Conservation (phyloP, 1,284 basidiomycete genomes). For the Leccinum pachyderme region DNA sequence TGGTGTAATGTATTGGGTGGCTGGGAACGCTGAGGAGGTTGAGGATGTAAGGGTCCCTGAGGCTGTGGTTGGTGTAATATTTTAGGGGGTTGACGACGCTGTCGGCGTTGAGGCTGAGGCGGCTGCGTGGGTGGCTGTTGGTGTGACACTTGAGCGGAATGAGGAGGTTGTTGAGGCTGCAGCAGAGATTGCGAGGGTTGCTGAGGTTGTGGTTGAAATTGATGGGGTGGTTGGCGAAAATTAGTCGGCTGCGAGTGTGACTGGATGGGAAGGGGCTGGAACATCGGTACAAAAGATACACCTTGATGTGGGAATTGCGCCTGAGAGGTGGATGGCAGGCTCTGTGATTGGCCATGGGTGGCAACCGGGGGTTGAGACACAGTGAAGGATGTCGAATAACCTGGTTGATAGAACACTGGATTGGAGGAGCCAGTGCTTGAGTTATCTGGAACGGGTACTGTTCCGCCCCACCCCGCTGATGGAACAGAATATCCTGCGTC, state of each 20-base stretch:
- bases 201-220: conserved; percentile 3
- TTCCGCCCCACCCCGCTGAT: not conserved
- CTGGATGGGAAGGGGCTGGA: not conserved
- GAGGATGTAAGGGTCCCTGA: not conserved
- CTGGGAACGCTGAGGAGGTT: not conserved
- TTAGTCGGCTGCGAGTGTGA: not conserved
- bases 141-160: not conserved
- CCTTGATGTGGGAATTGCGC: conserved; percentile 10
- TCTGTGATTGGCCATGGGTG: conserved; percentile 5
- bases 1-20: not conserved
- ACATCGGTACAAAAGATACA: not conserved
- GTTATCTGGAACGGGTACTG: not conserved
- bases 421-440: conserved; percentile 1
- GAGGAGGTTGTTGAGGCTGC: not conserved
- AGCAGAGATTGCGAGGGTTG: not conserved
- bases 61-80: not conserved
- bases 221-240: not conserved
- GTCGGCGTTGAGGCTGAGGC: not conserved
- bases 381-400: not conserved
- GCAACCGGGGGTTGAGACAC: conserved; percentile 2
- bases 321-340: conserved; percentile 1
- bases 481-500: conserved; percentile 6
- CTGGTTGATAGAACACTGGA: not conserved
- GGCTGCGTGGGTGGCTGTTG: not conserved
- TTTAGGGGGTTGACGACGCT: not conserved